Base-by-base conservation (phyloP, 129 eudicot species). In the Lactuca saligna region DNA sequence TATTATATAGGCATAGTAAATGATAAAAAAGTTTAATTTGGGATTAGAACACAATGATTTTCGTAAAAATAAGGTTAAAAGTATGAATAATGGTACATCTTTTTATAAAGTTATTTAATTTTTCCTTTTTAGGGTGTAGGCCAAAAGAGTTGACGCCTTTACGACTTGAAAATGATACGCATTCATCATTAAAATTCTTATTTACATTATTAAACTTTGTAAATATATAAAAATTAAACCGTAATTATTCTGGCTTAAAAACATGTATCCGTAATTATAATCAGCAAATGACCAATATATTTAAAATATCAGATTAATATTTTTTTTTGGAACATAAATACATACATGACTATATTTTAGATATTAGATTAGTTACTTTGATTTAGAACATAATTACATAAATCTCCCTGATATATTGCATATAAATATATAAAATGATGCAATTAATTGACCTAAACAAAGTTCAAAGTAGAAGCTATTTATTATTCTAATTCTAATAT, bases 101-200 rank as follows among this genome's bases (percentile, higher is more conserved):
- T 61, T 61, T 61, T 9, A 61, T 61, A 61, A 61, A 61, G 66
- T 61, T 38, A 4, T 37, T 32, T 61, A n/a, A 12, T 37, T 61
- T 61, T 61, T 16, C 29, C 57, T 53, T 53, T 53, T 53, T n/a
- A 4, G 57, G 11, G 5, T 15, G 57, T 61, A 39, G 66, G 42
- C 50, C 32, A 61, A 61, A 61, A 61, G 66, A 61, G 51, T 61
- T 38, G 51, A 61, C 66, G 51, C 16, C 66, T 61, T 61, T 61
- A 16, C 33, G 33, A 61, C 66, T 38, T 61, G 33, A 38, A 61
- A 38, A 38, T 39, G 66, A 61, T 61, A 38, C 66, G 51, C 51
- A 61, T 61, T 61, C 51, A 7, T 61, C 66, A 53, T 16, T 53
- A 53, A 16, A 14, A 53, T 10, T 46, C 15, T 46, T 46, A 46